A percentile compares a stretch with the other conserved stretches of the same genome.
phyloP scores from a whole-genome alignment of 306 rosid species.

The Alnus glutinosa region DNA sequence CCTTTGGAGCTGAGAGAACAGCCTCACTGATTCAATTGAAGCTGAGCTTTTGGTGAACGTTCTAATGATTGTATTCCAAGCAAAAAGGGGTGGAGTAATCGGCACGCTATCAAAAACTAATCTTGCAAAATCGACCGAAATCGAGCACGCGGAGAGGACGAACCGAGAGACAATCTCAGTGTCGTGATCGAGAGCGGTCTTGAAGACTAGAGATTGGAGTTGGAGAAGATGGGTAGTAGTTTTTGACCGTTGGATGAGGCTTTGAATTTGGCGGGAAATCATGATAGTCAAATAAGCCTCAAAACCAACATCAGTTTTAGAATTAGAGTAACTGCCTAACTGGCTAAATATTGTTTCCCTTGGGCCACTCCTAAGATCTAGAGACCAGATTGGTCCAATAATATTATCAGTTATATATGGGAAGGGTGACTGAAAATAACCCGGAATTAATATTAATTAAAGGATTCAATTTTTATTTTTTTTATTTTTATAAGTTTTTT shows the following conservation, averaged over 20 bases:
- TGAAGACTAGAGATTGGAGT: constrained; percentile 44
- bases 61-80: constrained; percentile 48
- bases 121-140: constrained; percentile 36
- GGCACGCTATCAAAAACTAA: constrained; percentile 40
- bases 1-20: constrained; percentile 37
- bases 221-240: constrained; percentile 36
- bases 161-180: constrained; percentile 26
- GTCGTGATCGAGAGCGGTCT: constrained; percentile 38
- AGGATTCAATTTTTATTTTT: too few relatives aligned
- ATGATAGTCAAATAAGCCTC: background rate
- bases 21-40: constrained; percentile 33
- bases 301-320: background rate
- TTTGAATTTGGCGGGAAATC: constrained; percentile 31
- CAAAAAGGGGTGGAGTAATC: constrained; percentile 46
- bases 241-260: constrained; percentile 28
- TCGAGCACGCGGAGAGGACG: constrained; percentile 26
- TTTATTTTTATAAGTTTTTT: too few relatives aligned
- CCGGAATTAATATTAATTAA: too few relatives aligned
- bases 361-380: too few relatives aligned
- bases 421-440: too few relatives aligned
- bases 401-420: too few relatives aligned
- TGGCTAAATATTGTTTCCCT: too few relatives aligned
- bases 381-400: too few relatives aligned
- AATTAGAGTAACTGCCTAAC: too few relatives aligned
- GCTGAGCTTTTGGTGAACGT: constrained; percentile 37